Conservation (phyloP, 2,329 filamentous ascomycete genomes). For the Rosellinia necatrix region DNA sequence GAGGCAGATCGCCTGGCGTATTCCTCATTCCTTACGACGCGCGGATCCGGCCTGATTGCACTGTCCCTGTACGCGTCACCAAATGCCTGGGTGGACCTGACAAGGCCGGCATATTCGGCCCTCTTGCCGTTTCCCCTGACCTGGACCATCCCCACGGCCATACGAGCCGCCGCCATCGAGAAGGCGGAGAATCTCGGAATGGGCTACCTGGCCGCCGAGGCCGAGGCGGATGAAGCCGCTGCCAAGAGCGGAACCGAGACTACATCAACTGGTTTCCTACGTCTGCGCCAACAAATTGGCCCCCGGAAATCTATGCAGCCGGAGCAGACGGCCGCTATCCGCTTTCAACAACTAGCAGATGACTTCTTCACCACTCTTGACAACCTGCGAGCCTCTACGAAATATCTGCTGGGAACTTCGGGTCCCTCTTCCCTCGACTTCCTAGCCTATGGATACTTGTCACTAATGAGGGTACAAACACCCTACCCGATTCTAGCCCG, state of each 20-base stretch:
- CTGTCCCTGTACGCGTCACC: constrained; percentile 89
- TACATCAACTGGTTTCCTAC: constrained; percentile 43
- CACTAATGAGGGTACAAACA: constrained; percentile 65
- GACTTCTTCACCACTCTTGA: constrained; percentile 74
- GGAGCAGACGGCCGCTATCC: constrained; percentile 74
- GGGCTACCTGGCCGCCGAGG: constrained; percentile 67
- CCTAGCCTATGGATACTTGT: constrained; percentile 77
- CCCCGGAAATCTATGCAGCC: constrained; percentile 59
- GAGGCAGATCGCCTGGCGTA: constrained; percentile 56
- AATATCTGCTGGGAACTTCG: constrained; percentile 54
- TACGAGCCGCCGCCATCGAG: constrained; percentile 71
- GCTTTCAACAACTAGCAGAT: constrained; percentile 72
- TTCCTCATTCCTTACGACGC: constrained; percentile 72
- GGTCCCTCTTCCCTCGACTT: constrained; percentile 74
- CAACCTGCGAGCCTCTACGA: constrained; percentile 60
- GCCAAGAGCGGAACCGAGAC: constrained; percentile 41
- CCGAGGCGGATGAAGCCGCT: constrained; percentile 42
- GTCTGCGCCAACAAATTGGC: constrained; percentile 37
- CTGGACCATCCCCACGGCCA: constrained; percentile 78
- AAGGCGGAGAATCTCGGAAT: constrained; percentile 74
- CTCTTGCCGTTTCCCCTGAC: constrained; percentile 86
- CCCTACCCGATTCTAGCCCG: constrained; percentile 50
- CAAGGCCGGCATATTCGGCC: constrained; percentile 77
- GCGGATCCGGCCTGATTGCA: constrained; percentile 78
- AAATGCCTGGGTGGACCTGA: constrained; percentile 79